phyloP scores from a whole-genome alignment of 2,329 filamentous ascomycete genomes.

The Colletotrichum salicis region DNA sequence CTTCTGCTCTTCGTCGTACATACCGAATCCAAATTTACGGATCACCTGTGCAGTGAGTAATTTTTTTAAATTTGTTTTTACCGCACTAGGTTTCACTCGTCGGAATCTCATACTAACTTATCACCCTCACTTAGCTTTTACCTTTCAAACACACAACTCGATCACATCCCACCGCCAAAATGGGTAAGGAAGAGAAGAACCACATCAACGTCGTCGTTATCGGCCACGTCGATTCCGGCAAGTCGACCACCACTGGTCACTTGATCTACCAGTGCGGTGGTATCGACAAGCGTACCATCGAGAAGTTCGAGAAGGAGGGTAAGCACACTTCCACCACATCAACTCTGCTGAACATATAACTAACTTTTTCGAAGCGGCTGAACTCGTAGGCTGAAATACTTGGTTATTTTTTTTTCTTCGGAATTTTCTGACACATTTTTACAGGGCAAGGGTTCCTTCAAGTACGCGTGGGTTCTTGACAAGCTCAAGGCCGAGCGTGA shows the following conservation, averaged over 20 bases:
- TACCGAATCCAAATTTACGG: conserved; percentile 15
- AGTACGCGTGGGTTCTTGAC: conserved; percentile 97
- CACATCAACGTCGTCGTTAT: conserved; percentile 99
- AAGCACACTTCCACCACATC: too few relatives aligned
- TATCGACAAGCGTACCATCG: conserved; percentile 99
- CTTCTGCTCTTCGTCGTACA: conserved; percentile 19
- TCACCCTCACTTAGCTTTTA: neutral
- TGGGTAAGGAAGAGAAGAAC: conserved; percentile 89
- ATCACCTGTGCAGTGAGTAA: conserved; percentile 19
- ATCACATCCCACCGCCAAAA: conserved; percentile 31
- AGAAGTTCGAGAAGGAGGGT: conserved; percentile 99
- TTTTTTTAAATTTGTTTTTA: too few relatives aligned
- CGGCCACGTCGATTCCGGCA: conserved; percentile 99
- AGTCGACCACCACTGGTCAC: conserved; percentile 91
- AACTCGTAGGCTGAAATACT: too few relatives aligned
- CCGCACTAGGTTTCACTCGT: neutral
- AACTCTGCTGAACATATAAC: too few relatives aligned
- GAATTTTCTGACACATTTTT: too few relatives aligned
- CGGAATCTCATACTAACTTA: neutral
- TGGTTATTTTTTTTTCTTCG: too few relatives aligned
- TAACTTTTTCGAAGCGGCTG: too few relatives aligned
- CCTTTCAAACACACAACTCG: conserved; percentile 21
- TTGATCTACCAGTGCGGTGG: conserved; percentile 99
- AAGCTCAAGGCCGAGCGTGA: conserved; percentile 99
- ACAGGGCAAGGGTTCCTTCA: conserved; percentile 99